Percentiles rank a stretch among this genome's conserved stretches.
Evolutionary conservation across 345 rosid genomes (phyloP).

Genomic region (Bruguiera gymnorhiza): DNA sequence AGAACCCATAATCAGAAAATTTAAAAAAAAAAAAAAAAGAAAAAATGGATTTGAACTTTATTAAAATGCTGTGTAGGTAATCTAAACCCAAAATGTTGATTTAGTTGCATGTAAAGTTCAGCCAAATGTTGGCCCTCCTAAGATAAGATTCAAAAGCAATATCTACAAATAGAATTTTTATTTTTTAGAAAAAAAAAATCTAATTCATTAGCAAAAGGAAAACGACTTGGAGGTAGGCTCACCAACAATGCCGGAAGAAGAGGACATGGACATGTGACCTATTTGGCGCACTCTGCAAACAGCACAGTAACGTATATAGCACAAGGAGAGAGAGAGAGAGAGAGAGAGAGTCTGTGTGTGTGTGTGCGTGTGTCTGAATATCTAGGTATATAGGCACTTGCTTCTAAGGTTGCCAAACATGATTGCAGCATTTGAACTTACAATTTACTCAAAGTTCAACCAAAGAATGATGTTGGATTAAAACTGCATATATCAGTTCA

Average conservation of each 20-base stretch:
- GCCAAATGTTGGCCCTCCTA: no score
- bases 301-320: constrained; percentile 11
- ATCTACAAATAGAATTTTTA: not conserved
- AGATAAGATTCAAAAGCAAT: no score
- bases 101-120: no score
- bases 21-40: no score
- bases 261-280: constrained; percentile 19
- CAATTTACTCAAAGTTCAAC: constrained; percentile 22
- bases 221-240: not conserved
- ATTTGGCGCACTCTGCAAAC: constrained; percentile 18
- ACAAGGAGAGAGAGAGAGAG: not conserved
- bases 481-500: not conserved
- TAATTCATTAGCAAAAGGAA: not conserved
- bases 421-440: constrained; percentile 27
- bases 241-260: not conserved
- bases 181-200: not conserved
- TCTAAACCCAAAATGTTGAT: no score
- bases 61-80: no score
- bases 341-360: not conserved
- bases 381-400: constrained; percentile 19
- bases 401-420: constrained; percentile 34
- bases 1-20: no score
- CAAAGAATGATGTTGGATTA: not conserved
- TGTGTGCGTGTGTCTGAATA: not conserved
- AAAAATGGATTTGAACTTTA: no score